These are phyloP conservation scores for Tetrahymena malaccensis DNA, from an alignment of 73 alveolate genomes.

Conservation along the genomic window DNA sequence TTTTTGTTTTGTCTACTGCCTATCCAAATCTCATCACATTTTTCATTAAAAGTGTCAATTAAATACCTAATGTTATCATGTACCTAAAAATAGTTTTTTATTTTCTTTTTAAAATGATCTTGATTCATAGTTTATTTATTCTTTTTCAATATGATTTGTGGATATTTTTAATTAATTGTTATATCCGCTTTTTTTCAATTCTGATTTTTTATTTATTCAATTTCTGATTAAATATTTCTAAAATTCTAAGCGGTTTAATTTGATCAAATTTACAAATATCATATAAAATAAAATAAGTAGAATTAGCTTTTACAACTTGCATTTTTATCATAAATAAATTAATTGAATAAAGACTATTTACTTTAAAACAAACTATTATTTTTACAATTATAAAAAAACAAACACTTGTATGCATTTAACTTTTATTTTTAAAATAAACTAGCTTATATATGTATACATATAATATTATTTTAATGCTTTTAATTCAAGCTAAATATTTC, in stretches of 20 bases:
- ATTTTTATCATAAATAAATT: no score
- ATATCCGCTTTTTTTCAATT: not conserved
- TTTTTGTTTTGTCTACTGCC: not conserved
- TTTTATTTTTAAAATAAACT: not conserved
- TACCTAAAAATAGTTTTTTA: not conserved
- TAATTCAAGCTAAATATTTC: not conserved
- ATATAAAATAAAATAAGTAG: no score
- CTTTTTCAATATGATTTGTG: not conserved
- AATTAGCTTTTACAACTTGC: not conserved
- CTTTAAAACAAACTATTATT: no score
- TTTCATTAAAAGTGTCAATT: not conserved
- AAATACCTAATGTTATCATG: not conserved
- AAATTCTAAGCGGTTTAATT: not conserved
- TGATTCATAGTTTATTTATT: not conserved
- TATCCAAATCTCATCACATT: not conserved
- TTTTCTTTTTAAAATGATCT: not conserved
- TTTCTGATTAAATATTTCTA: not conserved
- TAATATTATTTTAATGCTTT: not conserved
- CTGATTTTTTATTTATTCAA: not conserved
- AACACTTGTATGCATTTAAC: not conserved
- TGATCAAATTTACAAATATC: no score
- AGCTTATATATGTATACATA: not conserved
- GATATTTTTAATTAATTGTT: no score
- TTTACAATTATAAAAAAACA: not conserved
- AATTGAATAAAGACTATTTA: no score